Evolutionary conservation across 352 stramenopile species (phyloP), one percentile per base, ranked within the genome.

Genomic region (Phytophthora kernoviae): DNA sequence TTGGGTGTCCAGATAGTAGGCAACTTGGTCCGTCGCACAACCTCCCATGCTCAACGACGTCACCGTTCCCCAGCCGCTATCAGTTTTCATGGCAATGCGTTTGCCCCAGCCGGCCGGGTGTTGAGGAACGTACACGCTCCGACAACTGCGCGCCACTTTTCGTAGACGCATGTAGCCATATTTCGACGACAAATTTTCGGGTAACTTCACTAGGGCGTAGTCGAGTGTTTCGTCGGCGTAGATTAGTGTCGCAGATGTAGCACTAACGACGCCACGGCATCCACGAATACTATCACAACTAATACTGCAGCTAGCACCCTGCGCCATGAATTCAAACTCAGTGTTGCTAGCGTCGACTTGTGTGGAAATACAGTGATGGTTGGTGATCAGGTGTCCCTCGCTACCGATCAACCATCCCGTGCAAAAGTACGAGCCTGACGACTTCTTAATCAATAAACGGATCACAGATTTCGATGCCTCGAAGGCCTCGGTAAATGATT

Each of bases 311-410:
- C 10, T 47, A 0, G 37, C 36, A 9, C 77, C 70, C 27, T 84
- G 61, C 1, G 82, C 84, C 7, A 65, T 45, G 43, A 94, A 90
- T 54, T 94, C 83, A 36, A 85, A 81, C 40, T 91, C 65, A 2
- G 77, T 89, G 54, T 73, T 74, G 21, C 24, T 66, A 9, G 85
- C 85, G 30, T 87, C 39, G 20, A 22, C 43, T 37, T 69, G 57
- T 11, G 53, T 68, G 5, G 55, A 65, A 45, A 94, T 91, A 59
- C 85, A 94, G 58, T 94, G 85, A 34, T 91, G 55, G 65, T 94
- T 94, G 22, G 85, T 93, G 27, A 94, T 57, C 30, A 91, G 27
- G 54, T 94, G 83, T 9, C 81, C 83, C 34, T 93, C 77, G 45
- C 71, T 87, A 18, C 85, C 85, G 22, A 91, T 26, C 4, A 94